Conservation (phyloP, 1,284 basidiomycete species). For the Boletus smithii region DNA sequence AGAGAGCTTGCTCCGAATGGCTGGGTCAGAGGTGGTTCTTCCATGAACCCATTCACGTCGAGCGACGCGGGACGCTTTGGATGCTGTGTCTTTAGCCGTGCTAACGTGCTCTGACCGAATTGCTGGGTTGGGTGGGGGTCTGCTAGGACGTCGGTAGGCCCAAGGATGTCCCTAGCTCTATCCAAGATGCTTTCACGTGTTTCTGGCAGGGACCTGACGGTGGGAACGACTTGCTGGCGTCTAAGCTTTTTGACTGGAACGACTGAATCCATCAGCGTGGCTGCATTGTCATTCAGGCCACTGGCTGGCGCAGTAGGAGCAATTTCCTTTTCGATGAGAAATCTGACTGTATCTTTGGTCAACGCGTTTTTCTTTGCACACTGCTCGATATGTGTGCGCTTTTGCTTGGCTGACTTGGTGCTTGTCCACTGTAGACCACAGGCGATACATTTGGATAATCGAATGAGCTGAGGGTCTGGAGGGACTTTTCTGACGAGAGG, state of each 20-base stretch:
- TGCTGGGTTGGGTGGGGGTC: constrained; percentile 31
- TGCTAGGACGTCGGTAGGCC: constrained; percentile 3
- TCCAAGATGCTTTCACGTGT: constrained; percentile 53
- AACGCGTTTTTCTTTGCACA: constrained; percentile 63
- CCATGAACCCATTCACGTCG: background rate
- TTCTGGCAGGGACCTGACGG: constrained; percentile 45
- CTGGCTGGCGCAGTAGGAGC: constrained; percentile 13
- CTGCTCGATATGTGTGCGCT: constrained; percentile 59
- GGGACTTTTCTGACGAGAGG: background rate
- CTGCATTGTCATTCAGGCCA: no score
- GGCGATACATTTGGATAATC: constrained; percentile 56
- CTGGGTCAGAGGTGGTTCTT: constrained; percentile 37
- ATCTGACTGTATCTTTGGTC: constrained; percentile 50
- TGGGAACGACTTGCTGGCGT: constrained; percentile 41
- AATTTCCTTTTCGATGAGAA: constrained; percentile 52
- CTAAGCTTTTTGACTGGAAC: constrained; percentile 47
- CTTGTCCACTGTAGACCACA: constrained; percentile 68
- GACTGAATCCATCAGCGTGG: constrained; percentile 56
- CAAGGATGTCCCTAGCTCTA: constrained; percentile 51
- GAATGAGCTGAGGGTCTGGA: constrained; percentile 42
- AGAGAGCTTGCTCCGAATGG: constrained; percentile 41
- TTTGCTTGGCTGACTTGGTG: constrained; percentile 58
- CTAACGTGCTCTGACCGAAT: constrained; percentile 29
- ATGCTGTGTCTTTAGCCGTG: constrained; percentile 6
- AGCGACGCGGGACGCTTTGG: constrained; percentile 1